Evolutionary conservation across 2,329 filamentous ascomycete genomes (phyloP), one percentile per base, ranked within the genome.

Genomic region (Chaetothyriales sp.): DNA sequence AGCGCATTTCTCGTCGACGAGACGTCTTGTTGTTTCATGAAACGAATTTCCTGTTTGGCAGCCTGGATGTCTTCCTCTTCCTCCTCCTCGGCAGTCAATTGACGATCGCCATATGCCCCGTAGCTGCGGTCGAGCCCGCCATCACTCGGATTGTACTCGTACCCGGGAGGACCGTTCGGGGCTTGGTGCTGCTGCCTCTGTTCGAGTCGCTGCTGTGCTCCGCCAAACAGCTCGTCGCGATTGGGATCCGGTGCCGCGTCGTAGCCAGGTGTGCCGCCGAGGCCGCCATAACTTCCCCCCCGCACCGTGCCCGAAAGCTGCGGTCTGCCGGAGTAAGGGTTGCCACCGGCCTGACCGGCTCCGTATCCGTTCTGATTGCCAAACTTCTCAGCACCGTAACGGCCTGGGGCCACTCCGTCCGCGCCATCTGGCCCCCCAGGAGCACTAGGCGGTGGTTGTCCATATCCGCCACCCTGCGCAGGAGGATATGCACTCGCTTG

Each of bases 1-100:
- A 85, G 70, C 12, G 83, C 81, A 62, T 86, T 86, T 50, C 81
- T 73, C 9, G 82, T 83, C 12, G 78, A 79, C n/a, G 77, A 72
- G 28, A 89, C 78, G 62, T 87, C 86, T 53, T 86, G 81, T 57
- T 87, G 78, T 65, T 90, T 90, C 62, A 87, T 76, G 57, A 81
- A 79, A 15, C 76, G 76, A 58, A 88, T 86, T 61, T 93, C 78
- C 58, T 81, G 74, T 65, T 87, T 87, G 18, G 83, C 80, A 0
- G 79, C 78, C 53, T 80, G 73, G 10, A 89, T 77, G 53, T 84
- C 80, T 64, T 85, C 79, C 55, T 86, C 81, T 60, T 83, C 80
- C 57, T 92, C 81, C 56, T 82, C 70, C 77, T 95, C 86, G 1
- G 81, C 86, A 0, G 86, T 94, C 57, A 95, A 70, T 65, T 94